Evolutionary conservation across 345 rosid species (phyloP).

Genomic region (Microthlaspi erraticum): DNA sequence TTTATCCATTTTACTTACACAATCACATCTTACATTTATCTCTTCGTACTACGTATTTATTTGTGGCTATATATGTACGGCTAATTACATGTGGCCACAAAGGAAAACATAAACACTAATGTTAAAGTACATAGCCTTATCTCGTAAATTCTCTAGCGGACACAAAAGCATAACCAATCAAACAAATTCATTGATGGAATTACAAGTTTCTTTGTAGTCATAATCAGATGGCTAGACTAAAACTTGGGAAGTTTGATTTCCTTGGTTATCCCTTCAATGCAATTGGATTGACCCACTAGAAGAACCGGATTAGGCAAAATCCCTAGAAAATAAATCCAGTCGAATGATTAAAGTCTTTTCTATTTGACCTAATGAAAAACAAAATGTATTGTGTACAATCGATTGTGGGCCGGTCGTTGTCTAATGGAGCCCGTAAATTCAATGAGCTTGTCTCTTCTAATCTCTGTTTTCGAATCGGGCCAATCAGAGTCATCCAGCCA

Average conservation of each 20-base stretch:
- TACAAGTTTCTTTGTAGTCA: neutral
- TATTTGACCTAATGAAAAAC: conserved; percentile 3
- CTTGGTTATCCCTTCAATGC: conserved; percentile 5
- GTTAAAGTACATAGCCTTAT: too few relatives aligned
- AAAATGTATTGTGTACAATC: conserved; percentile 16
- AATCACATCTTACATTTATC: conserved; percentile 21
- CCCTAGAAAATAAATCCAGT: neutral
- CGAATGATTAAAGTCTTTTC: neutral
- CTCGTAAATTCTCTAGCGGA: too few relatives aligned
- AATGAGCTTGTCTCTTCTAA: conserved; percentile 16
- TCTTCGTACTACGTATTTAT: conserved; percentile 7
- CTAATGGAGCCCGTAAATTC: conserved; percentile 4
- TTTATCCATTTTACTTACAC: conserved; percentile 18
- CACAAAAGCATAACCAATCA: too few relatives aligned
- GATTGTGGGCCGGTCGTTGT: conserved; percentile 18
- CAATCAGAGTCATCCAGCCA: conserved; percentile 14
- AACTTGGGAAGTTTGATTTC: neutral
- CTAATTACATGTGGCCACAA: neutral
- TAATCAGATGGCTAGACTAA: neutral
- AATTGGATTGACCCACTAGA: conserved; percentile 18
- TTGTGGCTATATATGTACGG: neutral
- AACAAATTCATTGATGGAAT: too few relatives aligned
- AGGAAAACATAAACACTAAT: neutral
- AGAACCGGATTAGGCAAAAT: conserved; percentile 19
- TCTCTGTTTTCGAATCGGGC: conserved; percentile 14